Evolutionary conservation across 1,284 basidiomycete species (phyloP), one percentile per base, ranked within the genome.

Genomic region (Psilocybe mexicana): DNA sequence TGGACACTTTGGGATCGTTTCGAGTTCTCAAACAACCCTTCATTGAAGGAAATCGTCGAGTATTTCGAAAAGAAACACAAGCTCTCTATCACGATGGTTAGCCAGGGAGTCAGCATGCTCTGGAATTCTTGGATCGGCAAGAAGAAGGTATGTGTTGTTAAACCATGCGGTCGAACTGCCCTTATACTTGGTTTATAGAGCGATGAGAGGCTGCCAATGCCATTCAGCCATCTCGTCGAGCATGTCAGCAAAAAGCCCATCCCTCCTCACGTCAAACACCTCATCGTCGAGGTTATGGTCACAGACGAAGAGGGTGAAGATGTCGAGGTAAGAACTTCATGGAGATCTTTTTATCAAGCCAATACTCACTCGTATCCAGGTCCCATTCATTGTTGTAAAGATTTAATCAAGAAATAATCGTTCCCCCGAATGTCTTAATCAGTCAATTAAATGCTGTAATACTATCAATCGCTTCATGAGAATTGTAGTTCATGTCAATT

Each of bases 1-100:
- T 99, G 97, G 96, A 99, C 97, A 2, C 84, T 99, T 36, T 99
- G 97, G 97, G 95, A 98, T 75, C 88, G 96, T 57, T 95, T 99
- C 79, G 90, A 95, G 74, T 92, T 99, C 74, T 83, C 87, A 66
- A 85, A 88, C 68, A 89, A 99, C 74, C 92, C 95, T 7, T 94
- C 94, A 10, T 81, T 99, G 62, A 82, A 90, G 69, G 90, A 97
- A 53, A 87, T 99, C 70, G 73, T 98, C 50, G 77, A 86, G 60
- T 93, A 85, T 82, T 98, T 99, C 85, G 78, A 88, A 76, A 81
- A 82, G 49, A 81, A 92, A 65, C 92, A 98, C 73, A 88, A 89
- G 42, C 85, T 99, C 43, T 92, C 96, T 26, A 82, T 99, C 59
- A 89, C 87, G 61, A 99, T 99, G 96, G 91, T 98, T 61, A 96